Percentiles rank a stretch among this genome's conserved stretches.
These are phyloP conservation scores for Diaporthe batatas DNA, from an alignment of 2,329 filamentous ascomycete genomes.

Conservation along the genomic window DNA sequence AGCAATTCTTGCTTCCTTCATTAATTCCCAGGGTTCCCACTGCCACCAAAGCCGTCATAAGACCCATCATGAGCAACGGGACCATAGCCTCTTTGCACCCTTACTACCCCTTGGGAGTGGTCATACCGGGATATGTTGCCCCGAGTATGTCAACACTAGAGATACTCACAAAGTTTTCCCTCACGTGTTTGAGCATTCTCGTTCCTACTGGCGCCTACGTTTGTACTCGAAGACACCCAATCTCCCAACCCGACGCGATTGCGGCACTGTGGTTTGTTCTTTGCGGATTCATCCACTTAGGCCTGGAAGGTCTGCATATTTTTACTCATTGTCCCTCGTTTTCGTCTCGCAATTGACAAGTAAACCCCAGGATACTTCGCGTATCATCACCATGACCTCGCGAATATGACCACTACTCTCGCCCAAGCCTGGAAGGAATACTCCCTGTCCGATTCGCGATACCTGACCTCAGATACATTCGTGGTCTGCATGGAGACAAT, in stretches of 20 bases:
- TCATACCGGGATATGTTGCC: conserved; percentile 73
- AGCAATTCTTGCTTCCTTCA: too few relatives aligned
- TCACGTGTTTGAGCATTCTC: conserved; percentile 69
- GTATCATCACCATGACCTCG: conserved; percentile 58
- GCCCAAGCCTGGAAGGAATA: conserved; percentile 72
- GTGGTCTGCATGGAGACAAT: conserved; percentile 69
- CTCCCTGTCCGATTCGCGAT: conserved; percentile 68
- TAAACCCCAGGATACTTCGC: conserved; percentile 62
- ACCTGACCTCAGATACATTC: conserved; percentile 66
- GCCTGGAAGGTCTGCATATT: conserved; percentile 56
- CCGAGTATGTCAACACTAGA: conserved; percentile 73
- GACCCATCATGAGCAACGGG: not conserved
- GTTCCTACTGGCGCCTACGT: conserved; percentile 5
- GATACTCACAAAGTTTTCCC: conserved; percentile 72
- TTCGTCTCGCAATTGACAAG: conserved; percentile 35
- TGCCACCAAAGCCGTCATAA: not conserved
- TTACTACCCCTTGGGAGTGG: conserved; percentile 77
- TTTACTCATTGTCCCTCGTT: not conserved
- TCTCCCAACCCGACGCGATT: conserved; percentile 67
- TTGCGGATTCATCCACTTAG: conserved; percentile 66
- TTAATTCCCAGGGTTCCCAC: not conserved
- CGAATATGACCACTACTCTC: conserved; percentile 57
- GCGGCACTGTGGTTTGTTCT: conserved; percentile 82
- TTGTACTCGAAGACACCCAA: conserved; percentile 53
- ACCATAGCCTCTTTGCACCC: conserved; percentile 62